Percentiles rank a stretch among this genome's conserved stretches.
Evolutionary conservation across 2,329 filamentous ascomycete species (phyloP).

Genomic region (Proliferodiscus dingleyae): DNA sequence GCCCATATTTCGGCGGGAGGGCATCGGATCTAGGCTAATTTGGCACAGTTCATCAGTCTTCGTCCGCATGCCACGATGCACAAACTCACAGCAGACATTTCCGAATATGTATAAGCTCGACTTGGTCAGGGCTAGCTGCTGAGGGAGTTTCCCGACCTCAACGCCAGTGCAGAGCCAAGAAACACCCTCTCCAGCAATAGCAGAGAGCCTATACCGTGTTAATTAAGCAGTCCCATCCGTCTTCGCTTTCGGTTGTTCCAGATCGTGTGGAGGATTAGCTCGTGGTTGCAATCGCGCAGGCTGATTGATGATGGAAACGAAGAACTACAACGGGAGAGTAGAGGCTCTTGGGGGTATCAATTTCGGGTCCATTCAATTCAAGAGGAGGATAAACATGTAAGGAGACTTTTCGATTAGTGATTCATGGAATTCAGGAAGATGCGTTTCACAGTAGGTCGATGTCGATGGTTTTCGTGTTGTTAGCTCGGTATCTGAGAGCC

Average conservation of each 20-base stretch:
- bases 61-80: not conserved
- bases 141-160: slow-evolving; percentile 14
- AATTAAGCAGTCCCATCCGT: slow-evolving; percentile 17
- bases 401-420: not conserved
- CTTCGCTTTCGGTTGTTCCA: too few relatives aligned
- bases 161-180: slow-evolving; percentile 14
- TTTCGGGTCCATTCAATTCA: slow-evolving; percentile 24
- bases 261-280: too few relatives aligned
- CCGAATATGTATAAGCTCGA: slow-evolving; percentile 11
- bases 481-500: not conserved
- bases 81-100: slow-evolving; percentile 31
- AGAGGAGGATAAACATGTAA: not conserved
- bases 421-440: not conserved
- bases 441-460: not conserved
- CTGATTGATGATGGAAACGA: slow-evolving; percentile 7
- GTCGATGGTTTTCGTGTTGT: not conserved
- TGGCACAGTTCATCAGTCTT: slow-evolving; percentile 3
- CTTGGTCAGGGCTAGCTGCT: slow-evolving; percentile 16
- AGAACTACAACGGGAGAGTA: slow-evolving; percentile 1
- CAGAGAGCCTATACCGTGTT: slow-evolving; percentile 12
- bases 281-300: too few relatives aligned
- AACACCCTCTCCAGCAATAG: slow-evolving; percentile 13
- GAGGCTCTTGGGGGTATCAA: slow-evolving; percentile 19
- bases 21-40: slow-evolving; percentile 22
- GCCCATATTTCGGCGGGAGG: slow-evolving; percentile 30